A percentile compares a stretch with the other conserved stretches of the same genome.
These are phyloP conservation scores for Prunus persica DNA, from an alignment of 306 rosid species.

Conservation along the genomic window DNA sequence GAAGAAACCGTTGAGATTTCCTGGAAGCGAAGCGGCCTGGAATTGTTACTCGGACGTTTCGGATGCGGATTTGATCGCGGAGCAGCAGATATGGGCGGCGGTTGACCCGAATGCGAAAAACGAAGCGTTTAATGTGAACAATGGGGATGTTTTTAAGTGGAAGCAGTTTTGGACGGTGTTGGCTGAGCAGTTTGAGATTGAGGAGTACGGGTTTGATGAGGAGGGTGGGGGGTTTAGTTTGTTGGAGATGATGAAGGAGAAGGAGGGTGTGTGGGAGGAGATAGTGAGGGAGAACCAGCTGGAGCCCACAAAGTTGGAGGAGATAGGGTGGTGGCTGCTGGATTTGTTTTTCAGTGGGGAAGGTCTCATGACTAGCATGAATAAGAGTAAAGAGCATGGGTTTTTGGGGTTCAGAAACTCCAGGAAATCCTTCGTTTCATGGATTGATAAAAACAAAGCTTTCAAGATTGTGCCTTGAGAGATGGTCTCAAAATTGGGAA, in stretches of 20 bases:
- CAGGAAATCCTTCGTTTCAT: slow-evolving; percentile 29
- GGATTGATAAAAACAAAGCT: slow-evolving; percentile 37
- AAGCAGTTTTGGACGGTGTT: slow-evolving; percentile 63
- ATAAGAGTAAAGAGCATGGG: slow-evolving; percentile 44
- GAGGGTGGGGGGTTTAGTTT: slow-evolving; percentile 18
- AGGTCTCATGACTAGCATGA: slow-evolving; percentile 16
- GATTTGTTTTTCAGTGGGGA: slow-evolving; percentile 8
- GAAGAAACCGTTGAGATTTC: slow-evolving; percentile 47
- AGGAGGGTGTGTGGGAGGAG: slow-evolving; percentile 53
- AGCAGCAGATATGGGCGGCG: slow-evolving; percentile 74
- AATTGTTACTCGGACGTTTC: slow-evolving; percentile 38
- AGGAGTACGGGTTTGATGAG: slow-evolving; percentile 55
- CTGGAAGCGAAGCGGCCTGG: slow-evolving; percentile 47
- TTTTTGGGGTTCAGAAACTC: slow-evolving; percentile 54
- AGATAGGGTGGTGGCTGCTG: slow-evolving; percentile 16
- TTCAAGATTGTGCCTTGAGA: slow-evolving; percentile 42
- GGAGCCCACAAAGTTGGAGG: slow-evolving; percentile 1
- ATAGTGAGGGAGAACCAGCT: slow-evolving; percentile 50
- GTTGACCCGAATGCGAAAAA: slow-evolving; percentile 59
- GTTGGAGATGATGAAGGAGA: slow-evolving; percentile 46
- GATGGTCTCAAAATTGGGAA: background rate
- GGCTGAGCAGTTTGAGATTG: slow-evolving; percentile 65
- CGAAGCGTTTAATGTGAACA: slow-evolving; percentile 54
- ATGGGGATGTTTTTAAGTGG: slow-evolving; percentile 65
- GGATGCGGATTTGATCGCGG: slow-evolving; percentile 69